Conservation (phyloP, 352 stramenopile genomes). For the Phytopythium helicoides region DNA sequence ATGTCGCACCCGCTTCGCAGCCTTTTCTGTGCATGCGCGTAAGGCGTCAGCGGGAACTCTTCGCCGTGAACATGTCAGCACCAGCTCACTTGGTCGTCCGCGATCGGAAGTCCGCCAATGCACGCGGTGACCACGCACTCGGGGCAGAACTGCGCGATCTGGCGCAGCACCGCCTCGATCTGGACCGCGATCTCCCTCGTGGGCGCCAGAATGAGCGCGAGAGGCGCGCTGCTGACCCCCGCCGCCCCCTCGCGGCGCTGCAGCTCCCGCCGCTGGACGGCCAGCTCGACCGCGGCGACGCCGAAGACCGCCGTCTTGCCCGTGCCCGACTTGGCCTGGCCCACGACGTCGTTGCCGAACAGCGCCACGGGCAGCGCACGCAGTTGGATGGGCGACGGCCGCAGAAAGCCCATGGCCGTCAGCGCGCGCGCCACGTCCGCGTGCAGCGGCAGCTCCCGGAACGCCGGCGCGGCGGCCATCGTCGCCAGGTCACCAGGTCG, state of each 20-base stretch:
- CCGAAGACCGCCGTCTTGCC: constrained; percentile 83
- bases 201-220: constrained; percentile 65
- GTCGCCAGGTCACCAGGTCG: too few species aligned
- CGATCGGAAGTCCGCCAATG: constrained; percentile 63
- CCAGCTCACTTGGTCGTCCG: constrained; percentile 45
- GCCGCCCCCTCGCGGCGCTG: background rate
- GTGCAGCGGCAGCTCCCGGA: constrained; percentile 62
- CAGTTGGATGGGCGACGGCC: constrained; percentile 70
- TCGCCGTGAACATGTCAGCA: too few species aligned
- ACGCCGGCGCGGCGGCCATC: constrained; percentile 22
- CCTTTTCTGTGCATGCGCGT: background rate
- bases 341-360: constrained; percentile 79
- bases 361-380: constrained; percentile 65
- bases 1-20: constrained; percentile 53
- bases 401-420: constrained; percentile 45
- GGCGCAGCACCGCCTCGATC: constrained; percentile 62
- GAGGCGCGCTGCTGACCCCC: constrained; percentile 17
- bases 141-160: constrained; percentile 41
- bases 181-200: constrained; percentile 78
- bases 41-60: background rate
- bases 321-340: constrained; percentile 80
- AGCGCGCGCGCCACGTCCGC: constrained; percentile 48
- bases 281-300: constrained; percentile 59
- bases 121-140: constrained; percentile 40
- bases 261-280: constrained; percentile 30